Base-by-base conservation (phyloP, 306 rosid species). In the Glycine soja region DNA sequence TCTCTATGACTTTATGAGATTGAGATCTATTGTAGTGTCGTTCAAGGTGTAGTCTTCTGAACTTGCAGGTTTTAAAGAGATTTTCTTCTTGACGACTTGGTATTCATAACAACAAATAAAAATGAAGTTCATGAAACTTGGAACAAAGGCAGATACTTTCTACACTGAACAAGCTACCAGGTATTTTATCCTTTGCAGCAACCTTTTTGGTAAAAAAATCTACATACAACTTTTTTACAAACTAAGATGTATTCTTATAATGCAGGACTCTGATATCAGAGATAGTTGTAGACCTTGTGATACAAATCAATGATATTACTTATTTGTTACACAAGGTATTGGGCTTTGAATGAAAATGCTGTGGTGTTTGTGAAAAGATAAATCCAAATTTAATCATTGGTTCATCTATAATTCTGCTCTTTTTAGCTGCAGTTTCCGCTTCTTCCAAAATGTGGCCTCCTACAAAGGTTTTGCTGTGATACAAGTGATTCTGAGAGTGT, bases 81-180 rank as follows among this genome's bases (percentile, higher is more conserved):
- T 48, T 83, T 67, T 70, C 38, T 38, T 81, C 36, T 72, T 73
- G 81, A 76, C 19, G 18, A 77, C 70, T 86, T 80, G 86, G 42
- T 13, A 67, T 50, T 73, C 71, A 65, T 6, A 78, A 50, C 73
- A 57, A n/a, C 52, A 42, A 82, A 70, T 68, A 63, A 90, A 74
- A 75, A 95, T 95, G 99, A 95, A 95, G 97, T 95, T 89, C 83
- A 93, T 95, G 99, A 95, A 95, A 90, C 89, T 95, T 84, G 99
- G 99, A 63, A 87, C 94, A 61, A 93, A 89, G 88, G 88, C 91
- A 40, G 98, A 95, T 83, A 93, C 97, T 70, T 95, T 95, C 91
- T 88, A 84, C 82, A 89, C 97, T 6, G 94, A 93, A 88, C 90
- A 92, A 88, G 97, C 98, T 65, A 90, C 94, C 75, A 93, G 99